phyloP scores from a whole-genome alignment of 495 filamentous ascomycete genomes.

The Penicillium simplicissimum region DNA sequence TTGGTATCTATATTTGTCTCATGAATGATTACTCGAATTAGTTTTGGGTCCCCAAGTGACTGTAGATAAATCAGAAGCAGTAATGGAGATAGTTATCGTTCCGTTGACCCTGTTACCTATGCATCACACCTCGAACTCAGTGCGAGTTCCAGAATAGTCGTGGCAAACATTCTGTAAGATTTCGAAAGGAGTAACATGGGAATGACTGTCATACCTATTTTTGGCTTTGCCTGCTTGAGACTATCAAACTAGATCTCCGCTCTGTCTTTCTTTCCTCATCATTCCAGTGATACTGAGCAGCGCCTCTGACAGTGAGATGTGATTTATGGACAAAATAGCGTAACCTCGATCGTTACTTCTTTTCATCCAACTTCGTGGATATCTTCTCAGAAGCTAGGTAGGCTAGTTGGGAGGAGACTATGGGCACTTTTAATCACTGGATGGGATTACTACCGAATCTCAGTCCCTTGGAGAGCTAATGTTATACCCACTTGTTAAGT shows the following conservation, averaged over 20 bases:
- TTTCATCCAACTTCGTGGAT: no score
- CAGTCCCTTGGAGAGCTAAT: no score
- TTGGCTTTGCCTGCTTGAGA: neutral
- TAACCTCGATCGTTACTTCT: neutral
- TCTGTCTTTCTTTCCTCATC: neutral
- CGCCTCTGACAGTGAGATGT: neutral
- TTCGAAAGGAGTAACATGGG: neutral
- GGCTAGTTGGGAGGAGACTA: no score
- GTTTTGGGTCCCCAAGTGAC: neutral
- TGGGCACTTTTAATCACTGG: no score
- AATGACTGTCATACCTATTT: neutral
- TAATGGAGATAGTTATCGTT: neutral
- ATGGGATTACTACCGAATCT: no score
- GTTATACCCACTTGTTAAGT: no score
- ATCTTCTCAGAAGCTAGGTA: no score
- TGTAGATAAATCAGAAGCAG: neutral
- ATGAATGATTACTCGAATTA: neutral
- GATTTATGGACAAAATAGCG: neutral
- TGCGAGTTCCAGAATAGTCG: neutral
- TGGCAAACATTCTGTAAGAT: neutral
- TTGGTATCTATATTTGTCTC: neutral
- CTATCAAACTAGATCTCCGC: neutral
- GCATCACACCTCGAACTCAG: neutral
- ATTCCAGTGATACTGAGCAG: neutral
- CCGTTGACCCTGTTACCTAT: neutral